Conservation (phyloP, 2,329 filamentous ascomycete genomes). For the Simplicillium aogashimaense region DNA sequence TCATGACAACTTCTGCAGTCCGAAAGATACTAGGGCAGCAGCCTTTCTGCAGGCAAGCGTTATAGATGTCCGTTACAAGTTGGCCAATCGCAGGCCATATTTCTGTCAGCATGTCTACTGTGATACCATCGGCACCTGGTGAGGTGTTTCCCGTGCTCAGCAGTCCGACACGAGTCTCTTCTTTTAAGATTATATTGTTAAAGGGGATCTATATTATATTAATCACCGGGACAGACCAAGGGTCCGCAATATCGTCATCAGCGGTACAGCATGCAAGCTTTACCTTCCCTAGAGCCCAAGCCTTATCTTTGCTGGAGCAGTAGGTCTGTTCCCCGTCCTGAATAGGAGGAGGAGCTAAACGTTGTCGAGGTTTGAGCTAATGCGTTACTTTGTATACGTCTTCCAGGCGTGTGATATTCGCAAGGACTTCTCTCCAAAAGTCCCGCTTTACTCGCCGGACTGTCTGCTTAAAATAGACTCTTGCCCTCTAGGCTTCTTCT, state of each 20-base stretch:
- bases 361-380: too few relatives aligned
- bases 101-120: slow-evolving; percentile 8
- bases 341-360: too few relatives aligned
- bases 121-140: slow-evolving; percentile 11
- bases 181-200: not conserved
- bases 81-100: not conserved
- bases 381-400: too few relatives aligned
- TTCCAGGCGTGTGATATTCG: too few relatives aligned
- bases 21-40: too few relatives aligned
- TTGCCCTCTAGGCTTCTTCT: too few relatives aligned
- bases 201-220: not conserved
- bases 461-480: too few relatives aligned
- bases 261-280: not conserved
- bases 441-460: too few relatives aligned
- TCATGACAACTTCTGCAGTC: slow-evolving; percentile 3
- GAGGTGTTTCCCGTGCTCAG: slow-evolving; percentile 11
- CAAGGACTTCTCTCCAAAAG: too few relatives aligned
- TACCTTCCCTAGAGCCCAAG: too few relatives aligned
- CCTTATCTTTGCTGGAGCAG: too few relatives aligned
- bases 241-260: not conserved
- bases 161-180: not conserved
- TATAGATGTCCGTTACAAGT: slow-evolving; percentile 1
- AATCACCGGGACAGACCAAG: not conserved
- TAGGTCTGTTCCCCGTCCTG: too few relatives aligned
- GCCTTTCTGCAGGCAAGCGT: slow-evolving; percentile 1